Percentiles rank a stretch among this genome's conserved stretches.
These are phyloP conservation scores for Dactylonectria estremocensis DNA, from an alignment of 2,329 filamentous ascomycete species.

Conservation along the genomic window DNA sequence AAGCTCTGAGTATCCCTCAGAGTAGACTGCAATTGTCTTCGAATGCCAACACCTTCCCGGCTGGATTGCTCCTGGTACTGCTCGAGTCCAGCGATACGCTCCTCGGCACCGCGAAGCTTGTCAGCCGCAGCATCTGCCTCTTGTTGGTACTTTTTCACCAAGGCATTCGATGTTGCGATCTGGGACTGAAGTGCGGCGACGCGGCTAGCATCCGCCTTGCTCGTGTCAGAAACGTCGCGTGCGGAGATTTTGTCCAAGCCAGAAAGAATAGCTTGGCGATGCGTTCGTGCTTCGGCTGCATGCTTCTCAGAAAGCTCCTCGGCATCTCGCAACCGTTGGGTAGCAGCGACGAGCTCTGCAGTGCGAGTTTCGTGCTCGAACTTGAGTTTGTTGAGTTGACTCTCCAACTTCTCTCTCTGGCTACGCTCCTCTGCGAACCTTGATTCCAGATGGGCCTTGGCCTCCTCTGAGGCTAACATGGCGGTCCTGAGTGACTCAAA, in stretches of 20 bases:
- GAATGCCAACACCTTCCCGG: constrained; percentile 89
- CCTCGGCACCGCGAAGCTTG: constrained; percentile 92
- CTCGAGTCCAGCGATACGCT: constrained; percentile 95
- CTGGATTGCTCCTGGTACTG: constrained; percentile 98
- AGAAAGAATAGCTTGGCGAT: constrained; percentile 85
- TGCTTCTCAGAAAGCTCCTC: constrained; percentile 92
- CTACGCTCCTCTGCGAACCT: constrained; percentile 87
- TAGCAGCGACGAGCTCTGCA: constrained; percentile 81
- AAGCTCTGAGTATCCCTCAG: constrained; percentile 88
- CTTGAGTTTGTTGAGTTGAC: constrained; percentile 82
- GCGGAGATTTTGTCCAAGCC: constrained; percentile 83
- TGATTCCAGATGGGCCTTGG: constrained; percentile 81
- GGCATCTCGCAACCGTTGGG: constrained; percentile 83
- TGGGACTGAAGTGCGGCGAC: constrained; percentile 84
- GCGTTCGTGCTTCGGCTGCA: constrained; percentile 87
- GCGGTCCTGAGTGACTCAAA: constrained; percentile 84
- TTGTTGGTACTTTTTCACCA: constrained; percentile 90
- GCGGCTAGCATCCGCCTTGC: constrained; percentile 73
- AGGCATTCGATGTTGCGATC: constrained; percentile 80
- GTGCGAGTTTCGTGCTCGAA: constrained; percentile 86
- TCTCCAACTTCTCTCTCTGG: constrained; percentile 82
- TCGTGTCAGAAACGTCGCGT: constrained; percentile 64
- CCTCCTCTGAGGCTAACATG: constrained; percentile 83
- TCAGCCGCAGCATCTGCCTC: constrained; percentile 91
- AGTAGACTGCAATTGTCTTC: constrained; percentile 89